phyloP scores from a whole-genome alignment of 2,329 filamentous ascomycete genomes.

The Diaporthe aspalathi region DNA sequence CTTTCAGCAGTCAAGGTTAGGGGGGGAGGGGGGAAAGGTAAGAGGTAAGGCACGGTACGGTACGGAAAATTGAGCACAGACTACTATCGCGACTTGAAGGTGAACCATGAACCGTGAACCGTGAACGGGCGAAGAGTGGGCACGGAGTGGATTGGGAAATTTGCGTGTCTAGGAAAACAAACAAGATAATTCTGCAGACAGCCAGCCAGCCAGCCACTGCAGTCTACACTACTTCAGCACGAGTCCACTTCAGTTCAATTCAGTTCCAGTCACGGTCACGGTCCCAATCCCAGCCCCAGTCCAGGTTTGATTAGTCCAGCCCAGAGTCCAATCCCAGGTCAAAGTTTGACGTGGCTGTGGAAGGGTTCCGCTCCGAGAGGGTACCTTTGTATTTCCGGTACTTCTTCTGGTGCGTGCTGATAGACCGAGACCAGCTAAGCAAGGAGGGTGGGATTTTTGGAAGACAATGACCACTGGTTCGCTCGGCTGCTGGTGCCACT shows the following conservation, averaged over 20 bases:
- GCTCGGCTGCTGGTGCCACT: neutral
- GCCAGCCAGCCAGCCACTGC: neutral
- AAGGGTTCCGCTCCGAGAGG: conserved; percentile 9
- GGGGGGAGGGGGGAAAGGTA: no score
- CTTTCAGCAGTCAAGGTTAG: neutral
- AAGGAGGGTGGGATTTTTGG: neutral
- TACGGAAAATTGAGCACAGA: neutral
- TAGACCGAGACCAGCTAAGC: neutral
- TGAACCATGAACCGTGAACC: no score
- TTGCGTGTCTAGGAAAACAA: conserved; percentile 17
- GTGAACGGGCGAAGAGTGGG: neutral
- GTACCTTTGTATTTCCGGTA: neutral
- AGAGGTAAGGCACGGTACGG: neutral
- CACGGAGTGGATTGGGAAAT: conserved; percentile 18
- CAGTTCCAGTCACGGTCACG: no score
- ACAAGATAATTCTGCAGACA: conserved; percentile 21
- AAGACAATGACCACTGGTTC: conserved; percentile 7
- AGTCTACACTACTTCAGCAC: no score
- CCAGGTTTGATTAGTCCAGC: neutral
- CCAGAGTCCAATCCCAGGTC: conserved; percentile 2
- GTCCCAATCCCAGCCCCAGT: neutral
- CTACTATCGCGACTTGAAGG: neutral
- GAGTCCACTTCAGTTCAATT: neutral
- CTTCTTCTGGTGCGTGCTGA: conserved; percentile 10
- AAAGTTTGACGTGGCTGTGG: conserved; percentile 30